Percentiles rank a stretch among this genome's conserved stretches.
Evolutionary conservation across 139 green algal genomes (phyloP).

Genomic region (Zygnema cylindricum): DNA sequence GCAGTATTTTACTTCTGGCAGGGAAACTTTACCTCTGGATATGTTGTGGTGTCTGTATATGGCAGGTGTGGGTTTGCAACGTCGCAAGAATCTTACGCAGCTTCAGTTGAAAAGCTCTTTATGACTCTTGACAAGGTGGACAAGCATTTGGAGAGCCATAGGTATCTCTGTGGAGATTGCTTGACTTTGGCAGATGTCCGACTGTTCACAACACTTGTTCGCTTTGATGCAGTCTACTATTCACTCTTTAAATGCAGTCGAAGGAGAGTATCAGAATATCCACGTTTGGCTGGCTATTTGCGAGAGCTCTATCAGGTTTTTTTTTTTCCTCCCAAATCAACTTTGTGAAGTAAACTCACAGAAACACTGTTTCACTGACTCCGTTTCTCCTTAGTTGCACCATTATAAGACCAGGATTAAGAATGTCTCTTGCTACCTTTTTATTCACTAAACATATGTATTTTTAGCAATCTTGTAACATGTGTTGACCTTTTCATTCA

Average conservation of each 20-base stretch:
- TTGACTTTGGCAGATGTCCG: slow-evolving; percentile 93
- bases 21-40: no score
- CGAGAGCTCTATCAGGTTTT: slow-evolving; percentile 79
- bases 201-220: slow-evolving; percentile 87
- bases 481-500: no score
- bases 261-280: slow-evolving; percentile 77
- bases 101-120: slow-evolving; percentile 47
- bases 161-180: slow-evolving; percentile 81
- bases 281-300: slow-evolving; percentile 81
- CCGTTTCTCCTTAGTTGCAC: no score
- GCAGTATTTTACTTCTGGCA: no score
- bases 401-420: no score
- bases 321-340: no score
- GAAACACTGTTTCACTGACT: no score
- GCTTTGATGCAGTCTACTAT: slow-evolving; percentile 75
- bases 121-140: slow-evolving; percentile 57
- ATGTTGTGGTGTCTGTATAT: slow-evolving; percentile 34
- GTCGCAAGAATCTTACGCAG: slow-evolving; percentile 46
- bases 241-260: slow-evolving; percentile 87
- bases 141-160: slow-evolving; percentile 58
- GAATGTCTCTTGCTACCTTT: no score
- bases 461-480: no score
- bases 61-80: slow-evolving; percentile 81
- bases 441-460: no score
- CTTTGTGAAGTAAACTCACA: no score